Evolutionary conservation across 495 filamentous ascomycete species (phyloP).

Genomic region (Xylaria intraflava): DNA sequence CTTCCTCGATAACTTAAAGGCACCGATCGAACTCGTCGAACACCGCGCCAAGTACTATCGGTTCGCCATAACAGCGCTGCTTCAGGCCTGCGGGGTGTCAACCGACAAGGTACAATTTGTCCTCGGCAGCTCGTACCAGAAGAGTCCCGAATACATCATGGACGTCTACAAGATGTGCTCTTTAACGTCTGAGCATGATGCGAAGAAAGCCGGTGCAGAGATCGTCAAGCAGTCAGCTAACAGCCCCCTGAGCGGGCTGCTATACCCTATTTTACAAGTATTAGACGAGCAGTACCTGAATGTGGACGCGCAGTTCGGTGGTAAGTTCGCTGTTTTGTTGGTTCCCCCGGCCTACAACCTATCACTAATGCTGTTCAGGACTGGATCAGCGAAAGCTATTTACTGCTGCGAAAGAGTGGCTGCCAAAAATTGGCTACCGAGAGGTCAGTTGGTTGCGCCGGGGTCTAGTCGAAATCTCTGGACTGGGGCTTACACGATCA

Average conservation of each 20-base stretch:
- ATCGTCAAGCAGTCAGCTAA: conserved; percentile 85
- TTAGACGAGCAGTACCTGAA: conserved; percentile 87
- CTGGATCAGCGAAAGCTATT: conserved; percentile 93
- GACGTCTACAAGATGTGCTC: conserved; percentile 61
- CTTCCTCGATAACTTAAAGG: conserved; percentile 79
- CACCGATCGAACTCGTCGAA: conserved; percentile 81
- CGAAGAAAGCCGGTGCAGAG: conserved; percentile 83
- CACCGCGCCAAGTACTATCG: conserved; percentile 68
- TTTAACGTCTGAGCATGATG: conserved; percentile 58
- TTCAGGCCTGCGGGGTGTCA: conserved; percentile 64
- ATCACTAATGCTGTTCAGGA: neutral
- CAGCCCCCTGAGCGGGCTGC: conserved; percentile 65
- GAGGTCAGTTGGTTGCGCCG: conserved; percentile 29
- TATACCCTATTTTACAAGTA: conserved; percentile 86
- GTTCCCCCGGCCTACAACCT: neutral
- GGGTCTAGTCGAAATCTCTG: neutral
- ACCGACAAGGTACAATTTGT: conserved; percentile 79
- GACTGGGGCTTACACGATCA: neutral
- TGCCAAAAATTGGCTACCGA: conserved; percentile 66
- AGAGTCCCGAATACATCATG: conserved; percentile 61
- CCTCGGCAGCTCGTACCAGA: conserved; percentile 79
- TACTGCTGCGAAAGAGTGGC: conserved; percentile 63
- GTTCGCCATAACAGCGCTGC: conserved; percentile 55
- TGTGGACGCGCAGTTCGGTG: conserved; percentile 74
- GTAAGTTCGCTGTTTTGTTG: conserved; percentile 16